Evolutionary conservation across 164 flowering plant species (phyloP).

Genomic region (Malania oleifera): DNA sequence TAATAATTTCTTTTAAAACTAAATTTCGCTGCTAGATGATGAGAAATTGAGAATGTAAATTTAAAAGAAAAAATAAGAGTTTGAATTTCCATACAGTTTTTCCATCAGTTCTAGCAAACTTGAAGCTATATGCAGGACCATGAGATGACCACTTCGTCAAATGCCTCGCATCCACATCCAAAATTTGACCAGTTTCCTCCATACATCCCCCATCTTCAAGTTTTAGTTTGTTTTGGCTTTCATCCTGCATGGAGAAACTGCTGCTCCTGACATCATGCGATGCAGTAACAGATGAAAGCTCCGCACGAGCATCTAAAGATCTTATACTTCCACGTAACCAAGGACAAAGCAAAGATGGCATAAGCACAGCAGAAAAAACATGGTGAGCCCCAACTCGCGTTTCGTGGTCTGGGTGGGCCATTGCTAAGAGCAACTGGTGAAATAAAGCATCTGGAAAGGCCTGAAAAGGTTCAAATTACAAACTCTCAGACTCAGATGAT

Average conservation of each 20-base stretch:
- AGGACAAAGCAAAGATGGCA: slow-evolving; percentile 52
- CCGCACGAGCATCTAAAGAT: slow-evolving; percentile 21
- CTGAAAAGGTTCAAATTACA: slow-evolving; percentile 33
- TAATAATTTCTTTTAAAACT: not conserved
- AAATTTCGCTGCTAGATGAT: not conserved
- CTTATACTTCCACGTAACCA: slow-evolving; percentile 26
- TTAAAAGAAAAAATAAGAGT: not conserved
- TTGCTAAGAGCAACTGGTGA: slow-evolving; percentile 74
- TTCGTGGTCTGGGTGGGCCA: slow-evolving; percentile 82
- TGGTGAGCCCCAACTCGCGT: slow-evolving; percentile 73
- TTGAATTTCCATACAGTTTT: slow-evolving; percentile 31
- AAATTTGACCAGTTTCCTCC: slow-evolving; percentile 22
- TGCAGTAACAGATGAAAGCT: slow-evolving; percentile 16
- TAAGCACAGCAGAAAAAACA: slow-evolving; percentile 60
- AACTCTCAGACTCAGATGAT: slow-evolving; percentile 4
- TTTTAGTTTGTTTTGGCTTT: slow-evolving; percentile 15
- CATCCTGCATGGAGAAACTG: slow-evolving; percentile 27
- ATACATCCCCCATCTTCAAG: slow-evolving; percentile 13
- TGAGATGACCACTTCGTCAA: slow-evolving; percentile 9
- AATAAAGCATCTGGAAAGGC: slow-evolving; percentile 88
- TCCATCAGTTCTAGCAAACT: slow-evolving; percentile 33
- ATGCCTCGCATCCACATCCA: slow-evolving; percentile 20
- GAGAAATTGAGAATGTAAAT: not conserved
- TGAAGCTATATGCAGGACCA: slow-evolving; percentile 34
- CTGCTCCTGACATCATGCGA: slow-evolving; percentile 18